phyloP scores from a whole-genome alignment of 2,329 filamentous ascomycete species.

The Rutstroemia sp. region DNA sequence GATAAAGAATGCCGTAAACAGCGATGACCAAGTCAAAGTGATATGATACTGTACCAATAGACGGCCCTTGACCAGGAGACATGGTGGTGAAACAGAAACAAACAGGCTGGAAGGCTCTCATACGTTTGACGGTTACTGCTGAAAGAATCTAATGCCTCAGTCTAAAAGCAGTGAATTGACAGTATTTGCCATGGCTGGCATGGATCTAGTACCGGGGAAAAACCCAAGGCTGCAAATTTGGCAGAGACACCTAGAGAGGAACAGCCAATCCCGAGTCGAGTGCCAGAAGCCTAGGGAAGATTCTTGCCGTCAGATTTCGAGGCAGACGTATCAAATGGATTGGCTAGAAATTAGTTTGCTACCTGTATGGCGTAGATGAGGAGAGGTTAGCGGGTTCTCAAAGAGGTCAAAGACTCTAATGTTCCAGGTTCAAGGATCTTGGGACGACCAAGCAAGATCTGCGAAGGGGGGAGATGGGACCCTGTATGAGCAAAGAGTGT shows the following conservation, averaged over 20 bases:
- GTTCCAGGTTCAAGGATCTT: conserved; percentile 23
- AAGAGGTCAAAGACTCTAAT: conserved; percentile 23
- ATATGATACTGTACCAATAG: conserved; percentile 4
- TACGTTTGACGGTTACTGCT: neutral
- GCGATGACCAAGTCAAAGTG: neutral
- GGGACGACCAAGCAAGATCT: conserved; percentile 25
- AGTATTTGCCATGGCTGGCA: neutral
- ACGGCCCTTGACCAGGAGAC: conserved; percentile 1
- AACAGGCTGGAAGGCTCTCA: neutral
- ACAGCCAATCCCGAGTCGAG: conserved; percentile 1
- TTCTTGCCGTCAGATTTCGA: conserved; percentile 1
- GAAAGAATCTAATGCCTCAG: neutral
- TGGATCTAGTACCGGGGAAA: neutral
- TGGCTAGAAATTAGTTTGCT: conserved; percentile 12
- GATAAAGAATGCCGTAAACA: neutral
- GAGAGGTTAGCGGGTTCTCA: conserved; percentile 4
- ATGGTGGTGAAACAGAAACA: conserved; percentile 5
- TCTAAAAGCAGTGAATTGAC: conserved; percentile 1
- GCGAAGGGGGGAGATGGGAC: conserved; percentile 10
- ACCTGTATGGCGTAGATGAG: neutral
- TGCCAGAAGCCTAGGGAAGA: neutral
- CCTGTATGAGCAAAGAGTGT: conserved; percentile 3
- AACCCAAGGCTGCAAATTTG: neutral
- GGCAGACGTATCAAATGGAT: neutral
- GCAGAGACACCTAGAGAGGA: neutral